Evolutionary conservation across 345 rosid genomes (phyloP), one percentile per base, ranked within the genome.

Genomic region (Arabis hirsuta): DNA sequence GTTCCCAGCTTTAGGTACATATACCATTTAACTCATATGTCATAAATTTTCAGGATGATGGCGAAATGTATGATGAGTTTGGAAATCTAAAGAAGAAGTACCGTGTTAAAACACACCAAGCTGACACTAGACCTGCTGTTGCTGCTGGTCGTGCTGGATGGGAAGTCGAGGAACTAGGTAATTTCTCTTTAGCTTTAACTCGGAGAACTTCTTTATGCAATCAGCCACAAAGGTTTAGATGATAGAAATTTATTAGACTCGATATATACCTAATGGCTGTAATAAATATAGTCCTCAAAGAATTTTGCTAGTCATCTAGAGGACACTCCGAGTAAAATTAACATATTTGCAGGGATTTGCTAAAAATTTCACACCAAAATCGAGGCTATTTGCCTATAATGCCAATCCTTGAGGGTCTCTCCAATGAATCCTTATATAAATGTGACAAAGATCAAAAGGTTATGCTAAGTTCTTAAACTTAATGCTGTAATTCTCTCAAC

Each of bases 71-170:
- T 76, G 99, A 95, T 81, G 99, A 95, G 80, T 95, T 92, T 83
- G 99, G 99, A 62, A 95, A 92, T 79, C 84, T 95, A 34, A 95
- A 92, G 90, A 95, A 95, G 79, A 95, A 92, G 78, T 90, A 86
- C 74, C 97, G 96, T 66, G 91, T 87, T 41, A 95, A 91, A 86
- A 80, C 88, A 53, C 90, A 86, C 62, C 90, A 82, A 83, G 83
- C 86, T 72, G 97, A 95, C 67, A 48, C 85, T 72, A 88, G 82
- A 50, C 82, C 76, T 58, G 84, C 57, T 20, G 84, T 81, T 80
- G 90, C 96, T 51, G 90, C 92, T 67, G 99, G 99, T 42, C 99
- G 99, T 77, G 97, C 99, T 10, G 99, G 99, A 32, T 95, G 99
- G 99, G 87, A 88, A 67, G 97, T 91, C 64, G 99, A 91, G 73